Base-by-base conservation (phyloP, 2,329 filamentous ascomycete species). In the Phaeosphaeria sp. region DNA sequence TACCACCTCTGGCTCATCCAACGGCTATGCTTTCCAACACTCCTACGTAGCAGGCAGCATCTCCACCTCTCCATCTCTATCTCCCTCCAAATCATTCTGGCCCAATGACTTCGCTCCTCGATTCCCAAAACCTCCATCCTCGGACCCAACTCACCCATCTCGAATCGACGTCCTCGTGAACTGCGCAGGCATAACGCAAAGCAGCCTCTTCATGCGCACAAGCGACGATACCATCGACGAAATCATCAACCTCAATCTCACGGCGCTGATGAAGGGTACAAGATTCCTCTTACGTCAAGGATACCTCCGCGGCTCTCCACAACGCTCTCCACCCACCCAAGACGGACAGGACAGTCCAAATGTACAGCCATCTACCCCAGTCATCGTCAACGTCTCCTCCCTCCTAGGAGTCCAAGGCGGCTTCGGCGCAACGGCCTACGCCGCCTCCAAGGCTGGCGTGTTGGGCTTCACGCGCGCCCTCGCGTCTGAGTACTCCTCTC, bases 381-480 rank as follows among this genome's bases (percentile, higher is more conserved):
- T 91, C 69, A 93, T 96, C 60, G 88, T 96, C 75, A 96, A 96
- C 71, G 80, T 97, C 21, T 88, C 91, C 0, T 94, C 91, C 48
- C 79, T 96, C 27, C 83, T 96, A 46, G 92, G 88, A 0, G 72
- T 83, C 1, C 88, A 89, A 56, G 89, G 88, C 0, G 90, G 89
- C 0, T 81, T 81, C 1, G 93, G 93, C 6, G 88, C 89, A 13
- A 85, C 89, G 4, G 86, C 88, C 0, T 95, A 95, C 73, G 88
- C 90, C 6, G 91, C 91, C 7, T 89, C 89, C 44, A 96, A 96
- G 74, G 91, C 92, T 5, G 92, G 91, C 2, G 79, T 96, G 1
- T 75, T 95, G 17, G 89, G 85, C 59, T 84, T 92, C 66, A 93
- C 89, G 21, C 84, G 88, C 56, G 86, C 88, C 54, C 79, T 92